Evolutionary conservation across 176 grass and related monocot species (phyloP), one percentile per base, ranked within the genome.

Genomic region (Cenchrus purpureus): DNA sequence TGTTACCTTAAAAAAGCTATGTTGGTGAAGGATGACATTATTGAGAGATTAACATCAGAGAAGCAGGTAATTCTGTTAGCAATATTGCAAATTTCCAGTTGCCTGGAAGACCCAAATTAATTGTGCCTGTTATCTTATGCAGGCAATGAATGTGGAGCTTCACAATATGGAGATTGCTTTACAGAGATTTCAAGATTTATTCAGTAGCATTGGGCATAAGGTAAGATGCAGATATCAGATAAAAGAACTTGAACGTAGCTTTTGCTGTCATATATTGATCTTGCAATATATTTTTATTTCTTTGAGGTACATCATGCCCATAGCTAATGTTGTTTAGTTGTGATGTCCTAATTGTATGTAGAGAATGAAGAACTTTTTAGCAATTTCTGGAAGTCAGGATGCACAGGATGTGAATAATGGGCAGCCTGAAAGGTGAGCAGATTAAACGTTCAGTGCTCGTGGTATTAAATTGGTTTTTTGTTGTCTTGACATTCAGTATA

Each of bases 1-100:
- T 14, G n/a, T 88, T 86, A 97, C 95, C 89, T 97, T 85, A 90
- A 72, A 48, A 95, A 89, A 88, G 83, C 82, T 54, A 51, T 95
- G 78, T 69, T 80, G 51, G 84, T 88, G 84, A 97, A 97, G 79
- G 88, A 97, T 85, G 92, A 88, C 73, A 86, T 73, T 61, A 93
- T 97, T 58, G 88, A 95, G 59, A 93, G 86, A 69, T 74, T 95
- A 78, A 90, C 65, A 74, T 89, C 84, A 83, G 95, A 95, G 71
- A 97, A 95, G 83, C 84, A 95, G 90, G 95, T 97, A n/a, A 44
- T 65, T 70, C 59, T 51, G 42, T 82, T 76, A 40, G 29, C 49
- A 65, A 55, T 32, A 29, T 50, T 12, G 16, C 28, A 69, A 45
- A 42, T 82, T 79, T 55, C 22, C 44, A 49, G 13, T 59, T 60